Evolutionary conservation across 768 basidiomycete genomes (phyloP).

Genomic region (Calocera cornea): DNA sequence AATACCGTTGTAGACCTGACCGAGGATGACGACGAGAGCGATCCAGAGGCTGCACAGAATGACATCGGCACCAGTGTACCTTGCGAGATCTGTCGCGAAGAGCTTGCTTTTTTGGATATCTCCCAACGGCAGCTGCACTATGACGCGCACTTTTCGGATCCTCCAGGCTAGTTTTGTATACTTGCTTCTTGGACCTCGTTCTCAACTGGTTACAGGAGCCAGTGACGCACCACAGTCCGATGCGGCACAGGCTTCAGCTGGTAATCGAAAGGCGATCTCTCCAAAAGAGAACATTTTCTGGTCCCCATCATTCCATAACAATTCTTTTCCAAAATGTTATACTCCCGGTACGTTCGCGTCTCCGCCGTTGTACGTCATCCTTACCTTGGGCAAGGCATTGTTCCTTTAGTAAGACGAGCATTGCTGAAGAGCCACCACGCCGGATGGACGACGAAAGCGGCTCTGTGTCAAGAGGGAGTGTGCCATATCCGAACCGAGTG

Average conservation of each 20-base stretch:
- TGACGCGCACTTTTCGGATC: conserved; percentile 31
- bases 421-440: conserved; percentile 39
- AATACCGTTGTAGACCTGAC: background rate
- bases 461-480: conserved; percentile 46
- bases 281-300: background rate
- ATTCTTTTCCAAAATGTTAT: background rate
- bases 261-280: background rate
- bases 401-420: conserved; percentile 46
- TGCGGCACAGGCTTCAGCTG: too few species aligned
- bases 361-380: background rate
- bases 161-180: background rate
- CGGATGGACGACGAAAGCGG: conserved; percentile 40
- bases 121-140: conserved; percentile 42
- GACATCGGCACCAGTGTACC: background rate
- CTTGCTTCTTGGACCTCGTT: background rate
- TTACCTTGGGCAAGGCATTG: conserved; percentile 35
- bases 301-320: background rate
- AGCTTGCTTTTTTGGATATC: background rate
- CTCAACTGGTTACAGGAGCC: background rate
- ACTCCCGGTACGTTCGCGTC: background rate
- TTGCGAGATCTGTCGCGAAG: background rate
- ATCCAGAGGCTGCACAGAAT: background rate
- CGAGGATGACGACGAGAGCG: background rate
- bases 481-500: conserved; percentile 45
- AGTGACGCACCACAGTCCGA: background rate